These are phyloP conservation scores for Mycosphaerella sp. DNA, from an alignment of 2,329 filamentous ascomycete genomes.

Conservation along the genomic window DNA sequence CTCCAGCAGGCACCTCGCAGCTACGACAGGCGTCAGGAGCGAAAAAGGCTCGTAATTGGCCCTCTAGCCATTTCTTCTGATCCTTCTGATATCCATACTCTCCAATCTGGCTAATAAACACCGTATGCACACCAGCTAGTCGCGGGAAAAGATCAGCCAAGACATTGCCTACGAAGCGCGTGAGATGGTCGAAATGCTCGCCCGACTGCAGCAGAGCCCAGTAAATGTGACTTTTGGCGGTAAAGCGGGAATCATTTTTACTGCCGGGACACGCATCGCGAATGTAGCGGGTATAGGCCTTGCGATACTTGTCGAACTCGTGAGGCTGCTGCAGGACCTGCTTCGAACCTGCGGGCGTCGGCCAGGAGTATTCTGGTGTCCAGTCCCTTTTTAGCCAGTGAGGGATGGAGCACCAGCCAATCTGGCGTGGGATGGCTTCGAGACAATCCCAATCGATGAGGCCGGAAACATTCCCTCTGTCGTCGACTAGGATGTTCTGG, in stretches of 20 bases:
- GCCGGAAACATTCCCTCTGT: constrained; percentile 12
- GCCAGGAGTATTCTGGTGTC: constrained; percentile 14
- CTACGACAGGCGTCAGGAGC: constrained; percentile 9
- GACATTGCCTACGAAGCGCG: constrained; percentile 16
- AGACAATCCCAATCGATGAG: constrained; percentile 21
- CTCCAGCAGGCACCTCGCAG: not conserved
- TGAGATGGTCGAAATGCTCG: constrained; percentile 14
- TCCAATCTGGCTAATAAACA: constrained; percentile 10
- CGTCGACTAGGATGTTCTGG: constrained; percentile 18
- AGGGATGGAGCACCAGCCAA: constrained; percentile 15
- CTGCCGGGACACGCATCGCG: constrained; percentile 11
- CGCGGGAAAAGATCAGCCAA: constrained; percentile 14
- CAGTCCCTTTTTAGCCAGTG: constrained; percentile 18
- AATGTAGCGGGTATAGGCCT: constrained; percentile 15
- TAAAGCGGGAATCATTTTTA: constrained; percentile 11
- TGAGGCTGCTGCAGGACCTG: constrained; percentile 10
- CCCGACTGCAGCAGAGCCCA: constrained; percentile 10
- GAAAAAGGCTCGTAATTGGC: constrained; percentile 10
- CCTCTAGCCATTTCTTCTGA: constrained; percentile 15
- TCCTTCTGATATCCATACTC: constrained; percentile 9
- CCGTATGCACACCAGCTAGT: constrained; percentile 1
- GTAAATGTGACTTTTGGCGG: constrained; percentile 20
- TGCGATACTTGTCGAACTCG: constrained; percentile 16
- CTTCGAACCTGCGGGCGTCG: not conserved
- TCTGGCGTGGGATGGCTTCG: constrained; percentile 16